Base-by-base conservation (phyloP, 2,329 filamentous ascomycete genomes). In the Paecilomyces variotii region DNA sequence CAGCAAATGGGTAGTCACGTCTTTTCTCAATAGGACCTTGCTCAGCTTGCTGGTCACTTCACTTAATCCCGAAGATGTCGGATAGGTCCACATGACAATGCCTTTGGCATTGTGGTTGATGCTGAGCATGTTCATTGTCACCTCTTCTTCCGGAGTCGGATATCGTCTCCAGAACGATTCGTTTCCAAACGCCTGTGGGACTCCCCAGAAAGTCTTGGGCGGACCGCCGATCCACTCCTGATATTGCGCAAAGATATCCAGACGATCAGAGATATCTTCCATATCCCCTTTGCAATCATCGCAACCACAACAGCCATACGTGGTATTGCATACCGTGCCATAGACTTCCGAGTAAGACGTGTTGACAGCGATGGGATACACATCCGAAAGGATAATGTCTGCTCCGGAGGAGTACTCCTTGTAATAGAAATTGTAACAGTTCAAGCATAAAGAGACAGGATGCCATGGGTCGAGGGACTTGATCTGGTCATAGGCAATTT, bases 361-460 rank as follows among this genome's bases (percentile, higher is more conserved):
- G 70, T 85, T 84, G 62, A 82, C 80, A 30, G 78, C 82, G 60
- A 87, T 77, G 0, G 84, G 84, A 67, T 87, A 87, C 0, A 79
- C 78, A 64, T 87, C 84, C 30, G 79, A 78, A 75, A 86, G 82
- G 61, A 87, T 70, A 62, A 86, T 80, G 66, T 87, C 84, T 3
- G 81, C 79, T 19, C 80, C 82, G 1, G 72, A 67, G 0, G 79
- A 74, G 72, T 87, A 87, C 11, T 79, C 70, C 2, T 71, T 69
- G 67, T 84, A 87, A 70, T 85, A 80, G 71, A 84, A 86, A 70
- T 87, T 80, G 57, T 79, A 77, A 74, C 84, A 87, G 71, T 86
- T 87, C 52, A 87, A 77, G 1, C 80, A 80, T 3, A 86, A 73
- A 1, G 80, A 80, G 1, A 84, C 79, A 0, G 84, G 84, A 70